phyloP scores from a whole-genome alignment of 1,139 yeast genomes.

The Geotrichum siamense region DNA sequence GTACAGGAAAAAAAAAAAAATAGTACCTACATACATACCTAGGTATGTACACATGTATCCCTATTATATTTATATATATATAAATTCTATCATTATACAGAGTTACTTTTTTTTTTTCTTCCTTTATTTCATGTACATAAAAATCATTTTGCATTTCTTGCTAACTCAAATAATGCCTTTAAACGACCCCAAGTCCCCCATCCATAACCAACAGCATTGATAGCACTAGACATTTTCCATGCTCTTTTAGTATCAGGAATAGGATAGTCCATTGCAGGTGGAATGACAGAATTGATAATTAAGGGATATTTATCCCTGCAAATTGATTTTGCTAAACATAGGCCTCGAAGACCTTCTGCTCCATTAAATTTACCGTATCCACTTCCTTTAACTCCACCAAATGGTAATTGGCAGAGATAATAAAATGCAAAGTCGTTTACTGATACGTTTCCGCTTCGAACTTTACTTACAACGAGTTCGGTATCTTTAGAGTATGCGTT shows the following conservation, averaged over 20 bases:
- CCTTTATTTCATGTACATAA: neutral
- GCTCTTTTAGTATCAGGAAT: conserved; percentile 73
- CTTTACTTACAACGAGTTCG: conserved; percentile 52
- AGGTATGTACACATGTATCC: too few species aligned
- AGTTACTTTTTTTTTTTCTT: too few species aligned
- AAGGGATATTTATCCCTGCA: conserved; percentile 71
- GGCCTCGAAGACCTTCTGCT: conserved; percentile 85
- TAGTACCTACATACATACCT: too few species aligned
- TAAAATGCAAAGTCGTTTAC: conserved; percentile 95
- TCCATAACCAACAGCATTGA: conserved; percentile 83
- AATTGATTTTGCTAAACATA: conserved; percentile 77
- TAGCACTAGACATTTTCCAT: conserved; percentile 76
- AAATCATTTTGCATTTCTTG: conserved; percentile 13
- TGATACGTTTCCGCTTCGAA: conserved; percentile 86
- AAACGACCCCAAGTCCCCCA: conserved; percentile 58
- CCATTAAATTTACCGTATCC: conserved; percentile 98
- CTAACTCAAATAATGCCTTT: conserved; percentile 45
- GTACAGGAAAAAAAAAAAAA: too few species aligned
- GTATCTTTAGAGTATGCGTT: conserved; percentile 42
- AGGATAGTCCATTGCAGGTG: conserved; percentile 86
- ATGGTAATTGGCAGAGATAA: conserved; percentile 91
- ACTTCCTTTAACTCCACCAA: conserved; percentile 87
- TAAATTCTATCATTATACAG: too few species aligned
- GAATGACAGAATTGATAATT: conserved; percentile 69
- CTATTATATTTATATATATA: too few species aligned